Evolutionary conservation across 108 stramenopile species (phyloP).

Genomic region (Heterococcus sp.): DNA sequence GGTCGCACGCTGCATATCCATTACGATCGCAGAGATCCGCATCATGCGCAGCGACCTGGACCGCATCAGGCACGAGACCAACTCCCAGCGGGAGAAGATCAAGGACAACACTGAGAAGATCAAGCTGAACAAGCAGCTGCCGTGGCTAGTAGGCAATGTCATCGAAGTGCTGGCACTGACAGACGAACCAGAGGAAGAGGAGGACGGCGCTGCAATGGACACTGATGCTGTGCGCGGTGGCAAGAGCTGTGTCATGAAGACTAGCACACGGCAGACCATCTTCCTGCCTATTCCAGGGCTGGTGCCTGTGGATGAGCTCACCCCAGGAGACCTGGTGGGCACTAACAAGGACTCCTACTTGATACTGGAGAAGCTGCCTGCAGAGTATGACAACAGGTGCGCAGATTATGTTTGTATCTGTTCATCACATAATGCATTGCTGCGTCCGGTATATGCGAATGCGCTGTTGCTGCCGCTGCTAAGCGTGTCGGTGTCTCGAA

Average conservation of each 20-base stretch:
- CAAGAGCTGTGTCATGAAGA: constrained; percentile 57
- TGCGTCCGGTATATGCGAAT: no score
- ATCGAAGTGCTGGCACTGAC: background rate
- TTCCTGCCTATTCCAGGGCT: constrained; percentile 96
- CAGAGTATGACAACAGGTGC: constrained; percentile 85
- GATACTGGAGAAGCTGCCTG: constrained; percentile 96
- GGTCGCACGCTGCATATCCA: no score
- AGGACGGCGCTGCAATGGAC: constrained; percentile 57
- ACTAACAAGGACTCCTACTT: constrained; percentile 99
- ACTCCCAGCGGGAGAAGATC: constrained; percentile 73
- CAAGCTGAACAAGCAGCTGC: constrained; percentile 98
- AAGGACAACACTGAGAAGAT: constrained; percentile 98
- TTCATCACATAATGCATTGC: no score
- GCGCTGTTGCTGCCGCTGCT: no score
- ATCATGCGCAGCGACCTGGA: constrained; percentile 93
- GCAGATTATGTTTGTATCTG: no score
- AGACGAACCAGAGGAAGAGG: background rate
- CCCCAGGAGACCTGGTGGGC: constrained; percentile 94
- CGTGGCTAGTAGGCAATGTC: constrained; percentile 87
- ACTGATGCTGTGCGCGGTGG: constrained; percentile 47
- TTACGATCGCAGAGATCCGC: constrained; percentile 77
- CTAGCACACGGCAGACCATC: constrained; percentile 83
- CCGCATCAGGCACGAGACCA: constrained; percentile 84
- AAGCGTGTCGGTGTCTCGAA: no score
- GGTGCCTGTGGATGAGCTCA: constrained; percentile 79